A percentile compares a stretch with the other conserved stretches of the same genome.
Evolutionary conservation across 768 basidiomycete genomes (phyloP).

Genomic region (Lactarius pseudohatsudake): DNA sequence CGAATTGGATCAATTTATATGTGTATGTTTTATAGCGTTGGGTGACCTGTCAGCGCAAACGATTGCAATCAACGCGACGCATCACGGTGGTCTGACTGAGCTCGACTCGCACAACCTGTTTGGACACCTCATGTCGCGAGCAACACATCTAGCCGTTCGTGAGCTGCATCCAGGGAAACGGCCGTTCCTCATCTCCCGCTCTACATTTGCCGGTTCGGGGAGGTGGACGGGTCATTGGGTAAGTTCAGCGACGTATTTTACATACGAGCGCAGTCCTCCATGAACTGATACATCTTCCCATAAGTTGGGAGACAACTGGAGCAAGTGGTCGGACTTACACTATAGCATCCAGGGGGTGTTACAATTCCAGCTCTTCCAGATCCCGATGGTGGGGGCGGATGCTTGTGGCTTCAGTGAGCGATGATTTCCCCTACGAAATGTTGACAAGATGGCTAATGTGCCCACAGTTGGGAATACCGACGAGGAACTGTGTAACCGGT

Average conservation of each 20-base stretch:
- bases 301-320: slow-evolving; percentile 75
- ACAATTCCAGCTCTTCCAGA: slow-evolving; percentile 82
- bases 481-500: slow-evolving; percentile 79
- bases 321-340: slow-evolving; percentile 71
- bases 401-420: slow-evolving; percentile 62
- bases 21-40: slow-evolving; percentile 38
- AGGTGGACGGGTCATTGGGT: slow-evolving; percentile 77
- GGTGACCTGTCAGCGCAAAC: slow-evolving; percentile 55
- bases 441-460: slow-evolving; percentile 11
- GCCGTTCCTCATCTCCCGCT: slow-evolving; percentile 70
- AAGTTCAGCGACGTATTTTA: slow-evolving; percentile 25
- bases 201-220: slow-evolving; percentile 66
- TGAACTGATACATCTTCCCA: not conserved
- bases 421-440: slow-evolving; percentile 21
- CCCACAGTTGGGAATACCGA: slow-evolving; percentile 57
- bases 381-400: slow-evolving; percentile 83
- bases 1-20: not conserved
- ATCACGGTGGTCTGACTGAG: slow-evolving; percentile 59
- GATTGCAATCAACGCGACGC: slow-evolving; percentile 70
- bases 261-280: not conserved
- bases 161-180: slow-evolving; percentile 55
- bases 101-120: slow-evolving; percentile 70
- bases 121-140: slow-evolving; percentile 68
- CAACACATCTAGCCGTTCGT: slow-evolving; percentile 60
- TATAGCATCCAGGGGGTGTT: slow-evolving; percentile 72